A percentile compares a stretch with the other conserved stretches of the same genome.
Conservation (phyloP, 345 rosid genomes). For the Acer saccharum region DNA sequence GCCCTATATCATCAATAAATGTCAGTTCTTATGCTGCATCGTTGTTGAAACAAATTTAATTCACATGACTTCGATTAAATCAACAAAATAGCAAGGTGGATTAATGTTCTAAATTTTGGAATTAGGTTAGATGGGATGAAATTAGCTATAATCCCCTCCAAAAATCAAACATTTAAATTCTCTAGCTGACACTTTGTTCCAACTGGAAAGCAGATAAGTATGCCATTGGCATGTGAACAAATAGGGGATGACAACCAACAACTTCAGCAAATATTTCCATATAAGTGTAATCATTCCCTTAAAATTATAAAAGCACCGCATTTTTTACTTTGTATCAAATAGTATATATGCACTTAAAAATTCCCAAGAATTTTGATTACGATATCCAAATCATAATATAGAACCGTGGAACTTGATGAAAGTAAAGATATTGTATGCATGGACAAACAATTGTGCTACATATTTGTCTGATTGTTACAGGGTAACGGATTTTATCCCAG, state of each 20-base stretch:
- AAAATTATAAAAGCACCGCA: not conserved
- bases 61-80: not conserved
- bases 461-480: not conserved
- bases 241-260: not conserved
- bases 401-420: not conserved
- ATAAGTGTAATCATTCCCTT: not conserved
- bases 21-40: not conserved
- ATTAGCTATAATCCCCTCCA: not conserved
- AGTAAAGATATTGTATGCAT: not conserved
- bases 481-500: not conserved
- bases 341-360: not conserved
- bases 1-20: not conserved
- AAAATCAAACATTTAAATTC: not conserved
- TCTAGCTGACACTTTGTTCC: not conserved
- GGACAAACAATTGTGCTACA: not conserved
- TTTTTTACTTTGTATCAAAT: not conserved
- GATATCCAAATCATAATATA: not conserved
- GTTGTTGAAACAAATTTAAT: not conserved
- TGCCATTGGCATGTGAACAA: not conserved
- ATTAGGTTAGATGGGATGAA: too few relatives aligned
- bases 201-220: not conserved
- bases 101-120: not conserved
- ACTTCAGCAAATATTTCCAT: not conserved
- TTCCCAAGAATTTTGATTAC: not conserved
- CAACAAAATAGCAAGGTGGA: not conserved